These are phyloP conservation scores for Penicillium coffeae DNA, from an alignment of 495 filamentous ascomycete genomes.

Conservation along the genomic window DNA sequence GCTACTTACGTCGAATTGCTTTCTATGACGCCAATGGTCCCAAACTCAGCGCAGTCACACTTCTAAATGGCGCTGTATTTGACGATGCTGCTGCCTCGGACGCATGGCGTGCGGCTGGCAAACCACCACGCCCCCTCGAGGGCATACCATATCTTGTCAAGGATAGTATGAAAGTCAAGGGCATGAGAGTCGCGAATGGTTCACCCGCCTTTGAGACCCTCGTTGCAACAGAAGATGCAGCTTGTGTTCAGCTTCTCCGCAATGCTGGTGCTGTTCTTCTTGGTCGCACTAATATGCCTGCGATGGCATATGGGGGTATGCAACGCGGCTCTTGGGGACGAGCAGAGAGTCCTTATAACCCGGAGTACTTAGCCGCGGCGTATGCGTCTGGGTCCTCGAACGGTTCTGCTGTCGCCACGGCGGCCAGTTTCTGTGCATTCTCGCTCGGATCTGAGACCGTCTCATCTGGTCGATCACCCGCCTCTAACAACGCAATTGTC, in stretches of 20 bases:
- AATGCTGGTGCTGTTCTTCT: slow-evolving; percentile 62
- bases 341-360: slow-evolving; percentile 35
- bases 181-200: slow-evolving; percentile 55
- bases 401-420: slow-evolving; percentile 36
- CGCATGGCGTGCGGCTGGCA: slow-evolving; percentile 24
- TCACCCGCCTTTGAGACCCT: slow-evolving; percentile 56
- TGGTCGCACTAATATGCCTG: slow-evolving; percentile 45
- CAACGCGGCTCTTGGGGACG: slow-evolving; percentile 36
- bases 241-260: slow-evolving; percentile 55
- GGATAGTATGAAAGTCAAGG: slow-evolving; percentile 67
- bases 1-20: slow-evolving; percentile 47
- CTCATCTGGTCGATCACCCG: slow-evolving; percentile 36
- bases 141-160: slow-evolving; percentile 72
- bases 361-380: slow-evolving; percentile 28
- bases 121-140: slow-evolving; percentile 50
- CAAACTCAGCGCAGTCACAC: slow-evolving; percentile 31
- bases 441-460: slow-evolving; percentile 37
- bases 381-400: slow-evolving; percentile 38
- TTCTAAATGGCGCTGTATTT: slow-evolving; percentile 26
- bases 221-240: slow-evolving; percentile 61
- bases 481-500: slow-evolving; percentile 35
- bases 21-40: slow-evolving; percentile 28
- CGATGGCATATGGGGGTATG: slow-evolving; percentile 43
- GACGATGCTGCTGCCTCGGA: slow-evolving; percentile 33
- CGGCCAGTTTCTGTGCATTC: slow-evolving; percentile 34